phyloP scores from a whole-genome alignment of 2,329 filamentous ascomycete species.

The Didymella sp. region DNA sequence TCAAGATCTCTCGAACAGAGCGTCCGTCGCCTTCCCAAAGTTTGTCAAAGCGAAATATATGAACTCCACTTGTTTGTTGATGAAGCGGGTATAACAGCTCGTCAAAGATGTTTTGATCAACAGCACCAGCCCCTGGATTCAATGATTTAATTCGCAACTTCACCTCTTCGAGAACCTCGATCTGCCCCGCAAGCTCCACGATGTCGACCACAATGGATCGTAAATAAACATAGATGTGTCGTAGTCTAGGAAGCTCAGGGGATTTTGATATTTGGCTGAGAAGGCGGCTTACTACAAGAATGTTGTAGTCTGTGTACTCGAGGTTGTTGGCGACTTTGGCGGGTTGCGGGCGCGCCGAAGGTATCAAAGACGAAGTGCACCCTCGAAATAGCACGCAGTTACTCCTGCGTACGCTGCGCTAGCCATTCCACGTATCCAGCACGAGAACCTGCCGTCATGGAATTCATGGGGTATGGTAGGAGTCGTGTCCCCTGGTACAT shows the following conservation, averaged over 20 bases:
- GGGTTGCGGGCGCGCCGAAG: background rate
- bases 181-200: background rate
- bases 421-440: conserved; percentile 1
- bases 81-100: background rate
- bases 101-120: background rate
- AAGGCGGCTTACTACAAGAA: background rate
- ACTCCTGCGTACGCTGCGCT: background rate
- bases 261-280: background rate
- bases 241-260: background rate
- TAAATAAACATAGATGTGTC: background rate
- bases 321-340: background rate
- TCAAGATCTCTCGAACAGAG: background rate
- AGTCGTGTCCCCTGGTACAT: background rate
- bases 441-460: conserved; percentile 5
- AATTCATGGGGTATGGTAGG: background rate
- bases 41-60: background rate
- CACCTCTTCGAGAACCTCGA: background rate
- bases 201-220: background rate
- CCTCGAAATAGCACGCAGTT: background rate
- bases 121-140: background rate
- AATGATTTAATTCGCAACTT: background rate
- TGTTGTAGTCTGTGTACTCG: background rate
- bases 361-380: conserved; percentile 1
- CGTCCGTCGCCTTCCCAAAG: background rate
- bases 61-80: background rate